Base-by-base conservation (phyloP, 768 basidiomycete genomes). In the Leccinum obscurum region DNA sequence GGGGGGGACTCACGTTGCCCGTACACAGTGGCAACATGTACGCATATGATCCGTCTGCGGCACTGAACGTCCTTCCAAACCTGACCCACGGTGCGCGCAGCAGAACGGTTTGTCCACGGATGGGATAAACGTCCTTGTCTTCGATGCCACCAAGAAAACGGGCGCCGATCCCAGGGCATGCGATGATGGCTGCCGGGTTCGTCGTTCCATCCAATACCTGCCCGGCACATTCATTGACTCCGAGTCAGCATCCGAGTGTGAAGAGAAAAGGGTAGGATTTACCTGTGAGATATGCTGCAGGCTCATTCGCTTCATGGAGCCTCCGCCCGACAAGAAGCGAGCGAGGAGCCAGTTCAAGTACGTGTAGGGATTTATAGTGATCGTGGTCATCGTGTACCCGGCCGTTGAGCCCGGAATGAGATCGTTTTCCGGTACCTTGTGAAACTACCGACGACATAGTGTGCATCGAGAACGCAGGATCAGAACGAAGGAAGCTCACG, bases 251-350 rank as follows among this genome's bases (percentile, higher is more conserved):
- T 37, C 14, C 8, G 15, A 41, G 39, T 30, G 28, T 28, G 28
- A 28, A 28, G 28, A 28, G 1, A 10, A 32, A 32, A 32, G 30
- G 9, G 30, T 3, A 32, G 11, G 5, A 34, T 11, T 34, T 1
- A 92, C 77, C 68, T 92, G 86, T 34, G 79, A 75, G 61, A 93
- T 81, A 61, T 92, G 90, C 62, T 87, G 87, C 3, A 93, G 75
- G 9, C 81, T 74, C 4, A 78, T 81, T 2, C 86, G 87, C 6
- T 86, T 75, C 51, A 84, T 77, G 2, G 74, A 73, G 1, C 92
- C 92, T n/a, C 91, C 92, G 0, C 70, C 68, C 0, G 80, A 70
- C 15, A 83, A 72, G 71, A 92, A 87, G 7, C 83, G 83, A 3
- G 78, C 66, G 32, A 85, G 71, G 4, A 93, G 82, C 73, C 88